A percentile compares a stretch with the other conserved stretches of the same genome.
These are phyloP conservation scores for Myriosclerotinia curreyana DNA, from an alignment of 2,329 filamentous ascomycete species.

Conservation along the genomic window DNA sequence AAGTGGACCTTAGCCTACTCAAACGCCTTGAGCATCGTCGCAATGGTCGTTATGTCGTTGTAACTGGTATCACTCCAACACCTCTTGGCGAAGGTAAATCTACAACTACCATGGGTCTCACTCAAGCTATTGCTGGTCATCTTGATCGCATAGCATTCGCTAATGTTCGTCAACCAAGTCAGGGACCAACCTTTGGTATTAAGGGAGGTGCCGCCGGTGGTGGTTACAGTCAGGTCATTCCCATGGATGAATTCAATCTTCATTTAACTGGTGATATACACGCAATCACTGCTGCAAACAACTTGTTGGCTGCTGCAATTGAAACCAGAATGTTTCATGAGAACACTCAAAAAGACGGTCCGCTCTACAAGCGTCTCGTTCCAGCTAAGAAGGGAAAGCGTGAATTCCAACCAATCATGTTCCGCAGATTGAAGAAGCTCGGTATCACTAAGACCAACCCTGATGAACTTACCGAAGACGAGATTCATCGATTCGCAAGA, in stretches of 20 bases:
- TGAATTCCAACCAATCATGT: conserved; percentile 85
- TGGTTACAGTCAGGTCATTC: conserved; percentile 98
- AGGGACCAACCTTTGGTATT: conserved; percentile 97
- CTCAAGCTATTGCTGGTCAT: conserved; percentile 87
- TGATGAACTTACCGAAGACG: conserved; percentile 83
- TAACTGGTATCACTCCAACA: conserved; percentile 94
- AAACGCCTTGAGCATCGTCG: conserved; percentile 81
- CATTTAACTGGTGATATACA: conserved; percentile 98
- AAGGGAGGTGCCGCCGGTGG: conserved; percentile 97
- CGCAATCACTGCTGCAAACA: conserved; percentile 95
- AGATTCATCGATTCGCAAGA: conserved; percentile 83
- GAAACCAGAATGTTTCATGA: conserved; percentile 99
- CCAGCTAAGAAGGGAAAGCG: conserved; percentile 87
- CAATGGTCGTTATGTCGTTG: conserved; percentile 86
- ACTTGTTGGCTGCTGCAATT: conserved; percentile 90
- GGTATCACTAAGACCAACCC: conserved; percentile 95
- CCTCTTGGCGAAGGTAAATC: conserved; percentile 97
- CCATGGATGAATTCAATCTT: conserved; percentile 99
- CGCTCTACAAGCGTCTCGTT: conserved; percentile 83
- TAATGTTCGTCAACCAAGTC: conserved; percentile 94
- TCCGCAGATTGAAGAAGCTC: conserved; percentile 88
- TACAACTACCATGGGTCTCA: conserved; percentile 93
- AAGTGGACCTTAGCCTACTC: conserved; percentile 80
- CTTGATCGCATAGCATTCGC: conserved; percentile 86
- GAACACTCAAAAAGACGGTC: conserved; percentile 84